Base-by-base conservation (phyloP, 176 grass and related monocot genomes). In the Carex scoparia region DNA sequence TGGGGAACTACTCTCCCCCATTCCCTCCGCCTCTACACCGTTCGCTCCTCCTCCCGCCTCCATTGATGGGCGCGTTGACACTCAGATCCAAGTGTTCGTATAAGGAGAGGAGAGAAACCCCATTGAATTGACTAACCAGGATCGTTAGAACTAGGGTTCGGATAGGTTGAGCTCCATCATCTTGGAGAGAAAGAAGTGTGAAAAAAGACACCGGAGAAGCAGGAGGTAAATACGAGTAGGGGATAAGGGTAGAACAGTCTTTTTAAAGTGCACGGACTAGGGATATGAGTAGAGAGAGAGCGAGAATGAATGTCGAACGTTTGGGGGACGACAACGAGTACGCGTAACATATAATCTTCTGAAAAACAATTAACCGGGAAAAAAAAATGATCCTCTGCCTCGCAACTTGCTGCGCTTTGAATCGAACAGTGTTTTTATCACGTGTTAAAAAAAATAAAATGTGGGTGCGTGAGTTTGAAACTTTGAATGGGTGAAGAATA, bases 1-100 rank as follows among this genome's bases (percentile, higher is more conserved):
- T 49, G 93, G 96, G 18, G 96, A 99, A 1, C 88, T 95, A 82
- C 93, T 99, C 93, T 99, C 96, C 32, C 96, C 96, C 61, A 95
- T 90, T 76, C 94, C 96, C 88, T 99, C 96, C 85, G 88, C 93
- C 15, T 95, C 87, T n/a, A 84, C 92, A 13, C 28, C 84, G 6
- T 10, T 27, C 23, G 19, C 79, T 14, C 51, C 86, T 30, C 65
- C 84, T 12, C 13, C 74, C 4, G 33, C 81, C 65, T 80, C 84
- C 62, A 68, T 78, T 38, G 57, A 10, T 42, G 15, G 74, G 74
- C 42, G 2, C 28, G 84, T 42, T 56, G 65, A 42, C 85, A 58
- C 14, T 81, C 63, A 68, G 78, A 63, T 54, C 61, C 37, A 18
- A 5, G 40, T 10, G 55, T 10, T 59, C 30, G 61, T 37, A 10